Conservation (phyloP, 768 basidiomycete genomes). For the Suillus placidus region DNA sequence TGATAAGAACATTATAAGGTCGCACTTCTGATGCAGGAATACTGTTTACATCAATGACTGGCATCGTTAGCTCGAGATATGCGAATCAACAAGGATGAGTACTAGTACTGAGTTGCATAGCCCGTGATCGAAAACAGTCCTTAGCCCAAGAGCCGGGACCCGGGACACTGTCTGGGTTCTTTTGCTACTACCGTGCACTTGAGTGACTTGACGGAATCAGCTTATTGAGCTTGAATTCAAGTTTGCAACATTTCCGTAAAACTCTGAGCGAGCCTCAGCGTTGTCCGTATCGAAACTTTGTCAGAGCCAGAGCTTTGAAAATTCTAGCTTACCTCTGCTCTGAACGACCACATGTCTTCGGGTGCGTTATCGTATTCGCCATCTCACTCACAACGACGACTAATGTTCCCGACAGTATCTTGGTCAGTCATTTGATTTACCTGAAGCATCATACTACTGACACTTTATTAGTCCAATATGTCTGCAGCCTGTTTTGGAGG, state of each 20-base stretch:
- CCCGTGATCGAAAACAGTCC: neutral
- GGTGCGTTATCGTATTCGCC: neutral
- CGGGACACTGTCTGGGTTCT: neutral
- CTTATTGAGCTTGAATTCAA: neutral
- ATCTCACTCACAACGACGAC: neutral
- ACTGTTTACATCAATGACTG: conserved; percentile 28
- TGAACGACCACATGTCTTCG: neutral
- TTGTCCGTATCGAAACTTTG: neutral
- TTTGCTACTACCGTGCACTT: neutral
- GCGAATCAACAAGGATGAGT: conserved; percentile 1
- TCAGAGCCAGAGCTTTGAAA: neutral
- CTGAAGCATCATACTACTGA: neutral
- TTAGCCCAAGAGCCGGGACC: neutral
- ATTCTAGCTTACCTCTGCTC: neutral
- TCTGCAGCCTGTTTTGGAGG: conserved; percentile 41
- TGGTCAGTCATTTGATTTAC: conserved; percentile 25
- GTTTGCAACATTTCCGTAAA: neutral
- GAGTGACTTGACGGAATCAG: too few relatives aligned
- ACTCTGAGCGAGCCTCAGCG: too few relatives aligned
- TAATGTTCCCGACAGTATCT: conserved; percentile 20
- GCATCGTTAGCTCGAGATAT: conserved; percentile 27
- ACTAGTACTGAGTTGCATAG: neutral
- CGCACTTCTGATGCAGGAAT: conserved; percentile 31
- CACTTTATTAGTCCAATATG: conserved; percentile 46
- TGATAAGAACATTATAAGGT: conserved; percentile 49